phyloP scores from a whole-genome alignment of 352 stramenopile genomes.

The Globisporangium heterothallicum region DNA sequence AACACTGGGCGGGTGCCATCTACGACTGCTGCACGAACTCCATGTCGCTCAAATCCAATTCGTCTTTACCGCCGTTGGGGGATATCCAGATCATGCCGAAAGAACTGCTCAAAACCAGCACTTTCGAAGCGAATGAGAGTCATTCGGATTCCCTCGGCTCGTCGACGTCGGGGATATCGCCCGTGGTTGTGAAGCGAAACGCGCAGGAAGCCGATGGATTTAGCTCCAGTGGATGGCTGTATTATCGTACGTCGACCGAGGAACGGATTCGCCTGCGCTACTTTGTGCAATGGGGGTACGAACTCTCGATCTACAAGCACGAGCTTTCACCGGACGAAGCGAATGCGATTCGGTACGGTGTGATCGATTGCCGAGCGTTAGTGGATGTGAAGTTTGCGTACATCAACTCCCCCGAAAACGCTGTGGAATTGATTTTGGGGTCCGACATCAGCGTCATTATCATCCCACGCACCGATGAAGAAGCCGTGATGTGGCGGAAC shows the following conservation, averaged over 20 bases:
- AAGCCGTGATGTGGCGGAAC: slow-evolving; percentile 82
- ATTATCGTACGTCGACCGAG: slow-evolving; percentile 79
- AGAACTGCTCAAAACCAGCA: slow-evolving; percentile 79
- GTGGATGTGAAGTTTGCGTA: slow-evolving; percentile 81
- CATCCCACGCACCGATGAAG: slow-evolving; percentile 76
- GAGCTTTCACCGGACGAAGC: slow-evolving; percentile 75
- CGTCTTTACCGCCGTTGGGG: slow-evolving; percentile 48
- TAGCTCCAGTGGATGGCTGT: slow-evolving; percentile 77
- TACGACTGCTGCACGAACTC: slow-evolving; percentile 87
- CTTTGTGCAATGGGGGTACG: slow-evolving; percentile 85
- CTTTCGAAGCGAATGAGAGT: slow-evolving; percentile 52
- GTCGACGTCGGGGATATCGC: slow-evolving; percentile 13
- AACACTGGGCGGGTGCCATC: slow-evolving; percentile 70
- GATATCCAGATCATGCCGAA: slow-evolving; percentile 81
- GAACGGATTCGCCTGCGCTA: slow-evolving; percentile 79
- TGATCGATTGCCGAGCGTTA: slow-evolving; percentile 80
- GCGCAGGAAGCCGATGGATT: slow-evolving; percentile 27
- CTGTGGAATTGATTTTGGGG: slow-evolving; percentile 73
- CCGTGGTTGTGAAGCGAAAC: slow-evolving; percentile 7
- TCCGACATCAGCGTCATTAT: slow-evolving; percentile 77
- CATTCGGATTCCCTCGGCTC: slow-evolving; percentile 33
- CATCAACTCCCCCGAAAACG: slow-evolving; percentile 82
- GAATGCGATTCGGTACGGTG: slow-evolving; percentile 76
- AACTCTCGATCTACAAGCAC: slow-evolving; percentile 89
- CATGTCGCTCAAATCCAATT: slow-evolving; percentile 73